A percentile compares a stretch with the other conserved stretches of the same genome.
phyloP scores from a whole-genome alignment of 768 basidiomycete genomes.

The Auriculariales sp. region DNA sequence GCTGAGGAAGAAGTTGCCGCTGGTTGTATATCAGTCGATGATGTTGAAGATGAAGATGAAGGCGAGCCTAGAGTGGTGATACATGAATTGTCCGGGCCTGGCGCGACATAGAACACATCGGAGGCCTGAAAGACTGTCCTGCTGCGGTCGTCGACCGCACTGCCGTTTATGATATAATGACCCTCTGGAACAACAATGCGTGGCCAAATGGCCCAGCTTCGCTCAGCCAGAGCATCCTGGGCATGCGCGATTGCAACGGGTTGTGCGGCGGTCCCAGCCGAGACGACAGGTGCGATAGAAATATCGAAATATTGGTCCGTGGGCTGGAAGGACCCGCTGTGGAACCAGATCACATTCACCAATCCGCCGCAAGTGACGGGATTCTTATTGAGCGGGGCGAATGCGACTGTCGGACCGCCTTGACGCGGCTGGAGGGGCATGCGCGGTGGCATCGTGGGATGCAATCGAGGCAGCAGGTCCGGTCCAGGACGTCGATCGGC shows the following conservation, averaged over 20 bases:
- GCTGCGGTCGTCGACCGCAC: neutral
- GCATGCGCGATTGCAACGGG: neutral
- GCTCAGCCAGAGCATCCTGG: neutral
- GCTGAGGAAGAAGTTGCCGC: neutral
- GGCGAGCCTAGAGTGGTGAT: neutral
- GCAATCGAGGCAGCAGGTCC: too few species aligned
- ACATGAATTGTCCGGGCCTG: neutral
- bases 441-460: too few species aligned
- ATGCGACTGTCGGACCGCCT: neutral
- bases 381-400: neutral
- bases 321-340: neutral
- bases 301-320: neutral
- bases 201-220: neutral
- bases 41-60: neutral
- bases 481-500: too few species aligned
- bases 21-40: neutral
- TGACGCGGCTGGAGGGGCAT: too few species aligned
- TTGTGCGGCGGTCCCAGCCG: neutral
- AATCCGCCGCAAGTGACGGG: neutral
- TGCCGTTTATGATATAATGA: neutral
- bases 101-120: neutral
- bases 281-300: neutral
- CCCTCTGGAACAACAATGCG: neutral
- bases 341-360: neutral
- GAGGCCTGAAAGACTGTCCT: neutral